Evolutionary conservation across 2,329 filamentous ascomycete genomes (phyloP).

Genomic region (Aspergillus thermomutatus): DNA sequence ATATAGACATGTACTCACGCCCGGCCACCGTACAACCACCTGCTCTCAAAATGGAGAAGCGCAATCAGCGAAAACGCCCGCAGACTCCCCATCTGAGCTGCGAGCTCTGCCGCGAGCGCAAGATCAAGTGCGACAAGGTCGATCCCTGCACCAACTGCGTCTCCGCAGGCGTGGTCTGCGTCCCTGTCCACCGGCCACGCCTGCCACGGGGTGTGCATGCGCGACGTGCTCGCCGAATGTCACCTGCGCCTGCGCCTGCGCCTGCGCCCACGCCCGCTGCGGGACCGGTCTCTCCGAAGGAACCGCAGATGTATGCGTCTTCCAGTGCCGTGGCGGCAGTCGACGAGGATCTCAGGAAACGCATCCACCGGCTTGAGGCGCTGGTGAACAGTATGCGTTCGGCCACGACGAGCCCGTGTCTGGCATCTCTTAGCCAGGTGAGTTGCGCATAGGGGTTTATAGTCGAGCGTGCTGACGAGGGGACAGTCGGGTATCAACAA

Average conservation of each 20-base stretch:
- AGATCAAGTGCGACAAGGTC: constrained; percentile 19
- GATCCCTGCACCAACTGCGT: constrained; percentile 18
- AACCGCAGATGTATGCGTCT: not conserved
- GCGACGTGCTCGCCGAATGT: not conserved
- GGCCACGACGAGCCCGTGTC: too few species aligned
- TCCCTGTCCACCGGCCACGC: constrained; percentile 12
- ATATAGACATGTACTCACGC: too few species aligned
- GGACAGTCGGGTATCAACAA: not conserved
- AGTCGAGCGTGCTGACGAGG: not conserved
- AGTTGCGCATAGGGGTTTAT: too few species aligned
- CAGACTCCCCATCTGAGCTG: constrained; percentile 9
- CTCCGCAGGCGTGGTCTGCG: constrained; percentile 9
- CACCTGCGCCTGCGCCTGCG: not conserved
- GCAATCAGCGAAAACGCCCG: not conserved
- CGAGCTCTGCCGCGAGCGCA: constrained; percentile 16
- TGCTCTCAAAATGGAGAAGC: too few species aligned
- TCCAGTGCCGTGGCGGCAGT: not conserved
- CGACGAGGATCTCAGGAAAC: not conserved
- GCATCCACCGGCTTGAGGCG: not conserved
- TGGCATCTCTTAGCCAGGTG: not conserved
- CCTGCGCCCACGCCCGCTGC: not conserved
- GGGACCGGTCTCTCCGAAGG: not conserved
- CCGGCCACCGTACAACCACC: too few species aligned
- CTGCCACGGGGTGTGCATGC: constrained; percentile 16
- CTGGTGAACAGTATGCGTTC: not conserved